Evolutionary conservation across 129 eudicot species (phyloP), one percentile per base, ranked within the genome.

Genomic region (Oenanthe sinensis): DNA sequence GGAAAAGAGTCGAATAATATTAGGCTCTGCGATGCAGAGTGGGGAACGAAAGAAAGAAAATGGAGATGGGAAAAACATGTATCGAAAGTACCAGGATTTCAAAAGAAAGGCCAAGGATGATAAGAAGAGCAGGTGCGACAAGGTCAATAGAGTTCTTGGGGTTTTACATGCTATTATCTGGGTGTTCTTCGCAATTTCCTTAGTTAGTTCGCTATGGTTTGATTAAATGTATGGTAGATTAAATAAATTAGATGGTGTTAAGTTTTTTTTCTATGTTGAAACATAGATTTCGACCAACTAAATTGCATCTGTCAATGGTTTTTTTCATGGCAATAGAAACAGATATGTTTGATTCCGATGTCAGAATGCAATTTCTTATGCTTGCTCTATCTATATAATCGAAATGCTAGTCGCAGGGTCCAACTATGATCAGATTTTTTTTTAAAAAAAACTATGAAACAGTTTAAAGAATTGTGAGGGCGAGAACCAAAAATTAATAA

Each of bases 101-200:
- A 76, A 76, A 60, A 76, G 50, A 52, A 8, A 76, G 22, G 20
- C 47, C 7, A 76, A 15, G 13, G 72, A n/a, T 19, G 79, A 54
- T 9, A 52, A 54, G 4, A 10, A 16, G 69, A 76, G 48, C 11
- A 37, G 47, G 47, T 4, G 42, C 2, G 49, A 76, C 44, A 52
- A 36, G 70, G 24, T 52, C 0, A 3, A 44, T 8, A 11, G 20
- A 43, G 39, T 24, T 22, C 3, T 72, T 2, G 24, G 76, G 76
- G 76, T 44, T 44, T 20, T 67, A 0, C 52, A 72, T 22, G 16
- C 48, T n/a, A 42, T 22, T 22, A n/a, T n/a, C 33, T 43, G 50
- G 14, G 1, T n/a, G 3, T 24, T 44, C 14, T 43, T 44, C 16
- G 76, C 30, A 37, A 39, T 39, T 72, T 72, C 30, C 20, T 15